These are phyloP conservation scores for Alternaria consortialis DNA, from an alignment of 2,329 filamentous ascomycete genomes.

Conservation along the genomic window DNA sequence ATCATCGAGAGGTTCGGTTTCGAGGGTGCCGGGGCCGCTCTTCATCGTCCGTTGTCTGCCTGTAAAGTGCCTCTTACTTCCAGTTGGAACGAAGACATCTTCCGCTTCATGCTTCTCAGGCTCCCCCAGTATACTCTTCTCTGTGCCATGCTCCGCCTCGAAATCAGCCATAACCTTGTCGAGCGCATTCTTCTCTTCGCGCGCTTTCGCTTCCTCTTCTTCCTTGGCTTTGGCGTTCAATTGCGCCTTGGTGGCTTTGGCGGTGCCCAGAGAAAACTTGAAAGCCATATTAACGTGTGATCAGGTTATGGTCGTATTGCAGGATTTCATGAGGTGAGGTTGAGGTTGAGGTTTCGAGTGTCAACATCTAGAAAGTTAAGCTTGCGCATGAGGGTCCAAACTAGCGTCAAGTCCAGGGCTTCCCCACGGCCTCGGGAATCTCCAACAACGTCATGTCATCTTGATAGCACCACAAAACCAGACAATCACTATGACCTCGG, in stretches of 20 bases:
- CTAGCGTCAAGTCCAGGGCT: conserved; percentile 21
- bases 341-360: not conserved
- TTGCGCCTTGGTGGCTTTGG: conserved; percentile 38
- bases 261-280: conserved; percentile 38
- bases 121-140: conserved; percentile 37
- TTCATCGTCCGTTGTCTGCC: conserved; percentile 41
- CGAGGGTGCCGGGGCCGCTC: conserved; percentile 46
- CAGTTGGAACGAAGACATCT: conserved; percentile 40
- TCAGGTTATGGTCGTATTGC: not conserved
- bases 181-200: conserved; percentile 42
- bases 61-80: conserved; percentile 44
- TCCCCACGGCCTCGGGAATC: not conserved
- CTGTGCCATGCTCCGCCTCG: conserved; percentile 39
- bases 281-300: conserved; percentile 37
- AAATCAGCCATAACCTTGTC: conserved; percentile 46
- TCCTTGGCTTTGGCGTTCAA: conserved; percentile 39
- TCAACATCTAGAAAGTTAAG: conserved; percentile 5
- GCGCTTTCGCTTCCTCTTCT: conserved; percentile 43
- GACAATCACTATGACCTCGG: conserved; percentile 38
- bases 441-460: conserved; percentile 10
- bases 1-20: conserved; percentile 33
- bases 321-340: not conserved
- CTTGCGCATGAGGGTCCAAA: conserved; percentile 18
- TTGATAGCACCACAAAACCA: not conserved
- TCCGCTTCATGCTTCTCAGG: conserved; percentile 33